These are phyloP conservation scores for Crinitomyces ghanaensis DNA, from an alignment of 805 yeast species.

Conservation along the genomic window DNA sequence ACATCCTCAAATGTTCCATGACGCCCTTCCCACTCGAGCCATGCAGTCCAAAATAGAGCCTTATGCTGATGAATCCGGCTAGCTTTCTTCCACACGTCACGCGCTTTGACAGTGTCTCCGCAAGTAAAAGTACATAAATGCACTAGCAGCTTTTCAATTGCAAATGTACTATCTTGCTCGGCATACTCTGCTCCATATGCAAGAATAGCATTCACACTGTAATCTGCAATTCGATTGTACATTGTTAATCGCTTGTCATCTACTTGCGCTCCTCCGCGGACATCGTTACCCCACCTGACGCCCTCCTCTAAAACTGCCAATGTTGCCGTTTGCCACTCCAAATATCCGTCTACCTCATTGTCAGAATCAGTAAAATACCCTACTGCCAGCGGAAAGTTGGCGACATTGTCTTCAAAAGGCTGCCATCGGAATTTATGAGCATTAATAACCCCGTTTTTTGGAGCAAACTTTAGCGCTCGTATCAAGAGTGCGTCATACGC, in stretches of 20 bases:
- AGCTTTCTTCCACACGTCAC: conserved; percentile 19
- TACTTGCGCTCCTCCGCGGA: background rate
- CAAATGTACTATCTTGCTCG: conserved; percentile 6
- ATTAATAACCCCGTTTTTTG: conserved; percentile 7
- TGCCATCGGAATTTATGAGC: conserved; percentile 3
- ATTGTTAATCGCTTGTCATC: background rate
- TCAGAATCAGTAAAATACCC: background rate
- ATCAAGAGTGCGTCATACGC: too few species aligned
- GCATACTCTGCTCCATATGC: background rate
- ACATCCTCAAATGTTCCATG: too few species aligned
- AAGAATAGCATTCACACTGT: too few species aligned
- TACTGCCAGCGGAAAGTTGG: background rate
- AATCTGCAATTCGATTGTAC: background rate
- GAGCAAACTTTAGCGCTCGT: conserved; percentile 1
- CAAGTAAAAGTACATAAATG: conserved; percentile 25
- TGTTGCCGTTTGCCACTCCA: conserved; percentile 6
- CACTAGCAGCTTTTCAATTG: conserved; percentile 33
- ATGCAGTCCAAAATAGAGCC: conserved; percentile 38
- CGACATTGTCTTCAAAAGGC: conserved; percentile 1
- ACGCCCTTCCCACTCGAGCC: conserved; percentile 31
- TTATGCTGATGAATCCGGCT: conserved; percentile 25
- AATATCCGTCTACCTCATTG: conserved; percentile 1
- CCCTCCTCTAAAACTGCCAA: background rate
- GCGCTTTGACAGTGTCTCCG: conserved; percentile 24
- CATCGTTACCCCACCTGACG: background rate